Percentiles rank a stretch among this genome's conserved stretches.
Conservation (phyloP, 495 filamentous ascomycete genomes). For the Penicillium diatomitis region DNA sequence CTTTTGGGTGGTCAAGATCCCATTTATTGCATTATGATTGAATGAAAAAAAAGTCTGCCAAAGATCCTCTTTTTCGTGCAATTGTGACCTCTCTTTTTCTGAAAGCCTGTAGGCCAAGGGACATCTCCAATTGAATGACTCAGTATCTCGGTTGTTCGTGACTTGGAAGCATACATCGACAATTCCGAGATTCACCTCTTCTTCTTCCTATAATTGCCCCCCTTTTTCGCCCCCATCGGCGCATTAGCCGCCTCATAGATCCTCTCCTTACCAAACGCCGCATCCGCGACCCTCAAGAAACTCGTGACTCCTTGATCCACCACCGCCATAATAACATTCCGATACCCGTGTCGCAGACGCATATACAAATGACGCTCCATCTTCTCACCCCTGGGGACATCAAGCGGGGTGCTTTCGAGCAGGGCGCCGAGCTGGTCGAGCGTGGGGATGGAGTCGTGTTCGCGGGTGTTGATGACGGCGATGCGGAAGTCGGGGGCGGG, state of each 20-base stretch:
- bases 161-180: neutral
- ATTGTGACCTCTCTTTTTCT: too few species aligned
- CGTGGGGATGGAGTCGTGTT: slow-evolving; percentile 57
- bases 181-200: slow-evolving; percentile 15
- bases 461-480: slow-evolving; percentile 65
- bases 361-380: slow-evolving; percentile 47
- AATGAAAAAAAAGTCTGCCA: too few species aligned
- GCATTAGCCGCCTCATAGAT: slow-evolving; percentile 42
- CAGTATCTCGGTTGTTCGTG: too few species aligned
- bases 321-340: slow-evolving; percentile 76
- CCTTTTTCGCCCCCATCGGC: slow-evolving; percentile 26
- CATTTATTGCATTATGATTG: too few species aligned
- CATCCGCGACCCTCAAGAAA: slow-evolving; percentile 71
- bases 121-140: too few species aligned
- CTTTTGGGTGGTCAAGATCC: too few species aligned
- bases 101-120: too few species aligned
- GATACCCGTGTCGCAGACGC: slow-evolving; percentile 73
- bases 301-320: slow-evolving; percentile 87
- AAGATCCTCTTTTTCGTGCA: too few species aligned
- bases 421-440: slow-evolving; percentile 60
- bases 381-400: slow-evolving; percentile 46
- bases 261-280: slow-evolving; percentile 67
- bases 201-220: slow-evolving; percentile 27
- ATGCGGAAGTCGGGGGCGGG: slow-evolving; percentile 74
- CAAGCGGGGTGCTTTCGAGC: slow-evolving; percentile 56